A percentile compares a stretch with the other conserved stretches of the same genome.
phyloP scores from a whole-genome alignment of 345 rosid genomes.

The Eucalyptus grandis region DNA sequence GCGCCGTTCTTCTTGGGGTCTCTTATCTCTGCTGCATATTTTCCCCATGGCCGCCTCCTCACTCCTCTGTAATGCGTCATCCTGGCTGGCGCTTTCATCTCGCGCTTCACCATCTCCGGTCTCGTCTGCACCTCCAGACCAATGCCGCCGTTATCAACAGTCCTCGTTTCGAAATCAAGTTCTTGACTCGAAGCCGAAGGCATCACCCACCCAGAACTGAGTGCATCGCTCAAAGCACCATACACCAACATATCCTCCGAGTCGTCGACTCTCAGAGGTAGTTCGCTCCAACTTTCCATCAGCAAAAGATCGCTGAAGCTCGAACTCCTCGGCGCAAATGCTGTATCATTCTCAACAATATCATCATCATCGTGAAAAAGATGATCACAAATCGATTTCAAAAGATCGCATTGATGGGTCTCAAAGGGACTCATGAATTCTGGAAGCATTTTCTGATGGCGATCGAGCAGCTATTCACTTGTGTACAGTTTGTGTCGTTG shows the following conservation, averaged over 20 bases:
- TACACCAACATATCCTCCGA: slow-evolving; percentile 24
- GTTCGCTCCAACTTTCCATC: slow-evolving; percentile 22
- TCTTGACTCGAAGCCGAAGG: not conserved
- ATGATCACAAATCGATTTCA: not conserved
- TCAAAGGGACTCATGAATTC: not conserved
- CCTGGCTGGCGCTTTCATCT: not conserved
- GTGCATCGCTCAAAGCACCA: slow-evolving; percentile 12
- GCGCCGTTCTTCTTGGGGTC: slow-evolving; percentile 40
- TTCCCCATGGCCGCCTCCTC: slow-evolving; percentile 44
- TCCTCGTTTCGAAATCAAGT: not conserved
- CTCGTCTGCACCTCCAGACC: not conserved
- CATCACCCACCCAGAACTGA: slow-evolving; percentile 14
- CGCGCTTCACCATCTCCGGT: not conserved
- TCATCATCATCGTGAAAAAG: not conserved
- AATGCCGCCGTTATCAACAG: not conserved
- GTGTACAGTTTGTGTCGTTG: not conserved
- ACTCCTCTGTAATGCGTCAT: slow-evolving; percentile 24
- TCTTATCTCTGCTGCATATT: slow-evolving; percentile 37
- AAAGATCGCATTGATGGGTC: not conserved
- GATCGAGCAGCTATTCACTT: not conserved
- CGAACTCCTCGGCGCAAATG: not conserved
- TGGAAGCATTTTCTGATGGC: not conserved
- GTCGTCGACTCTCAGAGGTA: slow-evolving; percentile 15
- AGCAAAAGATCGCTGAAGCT: slow-evolving; percentile 18
- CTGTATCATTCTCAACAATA: not conserved